Evolutionary conservation across 2,329 filamentous ascomycete species (phyloP), one percentile per base, ranked within the genome.

Genomic region (Aphanoascus verrucosus): DNA sequence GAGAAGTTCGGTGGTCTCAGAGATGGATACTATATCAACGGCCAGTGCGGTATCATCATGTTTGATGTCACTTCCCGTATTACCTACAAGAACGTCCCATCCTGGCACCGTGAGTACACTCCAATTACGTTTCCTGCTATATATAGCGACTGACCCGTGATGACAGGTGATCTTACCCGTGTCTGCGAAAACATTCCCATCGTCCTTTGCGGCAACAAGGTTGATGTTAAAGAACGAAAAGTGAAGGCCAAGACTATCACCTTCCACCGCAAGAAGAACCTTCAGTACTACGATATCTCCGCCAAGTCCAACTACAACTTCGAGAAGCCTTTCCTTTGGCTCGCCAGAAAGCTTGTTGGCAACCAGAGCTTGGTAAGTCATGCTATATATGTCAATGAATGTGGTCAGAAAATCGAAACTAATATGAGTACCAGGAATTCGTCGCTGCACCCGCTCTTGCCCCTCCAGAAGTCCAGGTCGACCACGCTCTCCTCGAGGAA

Each of bases 161-260:
- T 54, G 31, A n/a, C 59, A 95, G 89, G 90, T 79, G 93, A 98
- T 70, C 84, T 98, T 82, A 97, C 55, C 91, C 97, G 73, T 84
- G 94, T 68, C 59, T 97, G 97, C 76, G 93, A 98, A 74, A 97
- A 97, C 74, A 97, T 98, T 71, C 90, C 98, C 72, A 98, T 98
- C 67, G 93, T 93, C 46, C 83, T 98, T 42, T 93, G 91, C 53
- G 93, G 93, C 58, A 98, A 98, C 80, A 97, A 98, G 76, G 78
- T 95, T 66, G 93, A 98, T 79, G 93, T 98, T 62, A 98, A 98
- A 86, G 93, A 98, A 83, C 88, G 93, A 75, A 98, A 98, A 80
- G 93, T 98, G 72, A 98, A 98, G 85, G 93, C 93, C 71, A 98
- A 98, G 88, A 94, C 91, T 72, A 98, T 98, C 77, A 98, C 93